Base-by-base conservation (phyloP, 2,329 filamentous ascomycete genomes). In the Trichophyton benhamiae region DNA sequence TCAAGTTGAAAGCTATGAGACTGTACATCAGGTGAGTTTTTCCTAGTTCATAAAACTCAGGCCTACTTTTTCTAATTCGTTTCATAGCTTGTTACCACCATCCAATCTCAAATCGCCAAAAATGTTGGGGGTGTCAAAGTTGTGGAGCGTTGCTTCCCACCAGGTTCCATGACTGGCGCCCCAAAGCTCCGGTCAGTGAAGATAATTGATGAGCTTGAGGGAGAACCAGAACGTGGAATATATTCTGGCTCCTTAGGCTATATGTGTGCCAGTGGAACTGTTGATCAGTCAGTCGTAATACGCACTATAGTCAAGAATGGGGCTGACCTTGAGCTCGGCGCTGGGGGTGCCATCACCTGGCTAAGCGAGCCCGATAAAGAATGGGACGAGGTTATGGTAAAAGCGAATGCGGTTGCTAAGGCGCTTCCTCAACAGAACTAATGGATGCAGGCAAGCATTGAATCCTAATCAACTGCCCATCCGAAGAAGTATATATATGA, bases 121-220 rank as follows among this genome's bases (percentile, higher is more conserved):
- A 63, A 64, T 38, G 61, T 64, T 33, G 63, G 63, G 9, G 61
- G 63, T 20, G 61, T 64, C 20, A 58, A 61, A 38, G 63, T 63
- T 27, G 46, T 64, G 6, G 59, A 64, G 57, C 63, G 61, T 6
- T 64, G 63, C 20, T 64, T 97, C 0, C 92, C 94, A 0, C 91
- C 94, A 0, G 92, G 94, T 0, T 92, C 88, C 68, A 97, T 97
- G 94, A 97, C 92, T 1, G 94, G 94, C 5, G 92, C 92, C 0
- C 94, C 92, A 0, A 97, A 97, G 78, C 91, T 92, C 75, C 83
- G 92, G 57, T 92, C 88, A 65, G 96, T 92, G 72, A 87, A 95
- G 77, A 82, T 96, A 55, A 78, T 97, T 20, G 79, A 81, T 63
- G 75, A 79, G 2, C 80, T 96, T 48, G 91, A 96, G 73, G 75